These are phyloP conservation scores for Penicillium antarcticum DNA, from an alignment of 495 filamentous ascomycete genomes.

Conservation along the genomic window DNA sequence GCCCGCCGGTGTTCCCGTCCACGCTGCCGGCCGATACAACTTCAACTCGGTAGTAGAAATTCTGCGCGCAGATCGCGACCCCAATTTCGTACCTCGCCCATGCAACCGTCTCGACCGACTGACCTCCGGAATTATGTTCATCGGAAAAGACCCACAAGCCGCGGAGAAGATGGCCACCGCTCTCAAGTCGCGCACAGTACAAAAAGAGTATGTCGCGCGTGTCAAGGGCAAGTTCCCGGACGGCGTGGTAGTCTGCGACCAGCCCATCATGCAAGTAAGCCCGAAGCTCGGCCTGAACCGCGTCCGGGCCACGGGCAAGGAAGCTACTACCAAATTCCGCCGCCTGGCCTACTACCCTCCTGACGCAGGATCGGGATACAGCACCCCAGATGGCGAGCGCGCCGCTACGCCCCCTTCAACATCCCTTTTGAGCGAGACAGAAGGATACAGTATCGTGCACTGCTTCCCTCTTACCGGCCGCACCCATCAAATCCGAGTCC, in stretches of 20 bases:
- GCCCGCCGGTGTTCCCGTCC: constrained; percentile 89
- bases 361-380: constrained; percentile 10
- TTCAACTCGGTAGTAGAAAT: constrained; percentile 94
- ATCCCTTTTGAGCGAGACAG: constrained; percentile 23
- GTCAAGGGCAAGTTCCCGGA: constrained; percentile 88
- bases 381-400: constrained; percentile 27
- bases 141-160: constrained; percentile 76
- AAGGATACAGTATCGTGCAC: constrained; percentile 91
- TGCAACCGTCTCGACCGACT: constrained; percentile 93
- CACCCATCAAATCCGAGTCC: constrained; percentile 93
- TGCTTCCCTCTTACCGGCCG: constrained; percentile 90
- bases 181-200: constrained; percentile 70
- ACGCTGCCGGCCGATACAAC: constrained; percentile 91
- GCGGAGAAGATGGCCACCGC: constrained; percentile 72
- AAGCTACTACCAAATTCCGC: constrained; percentile 85
- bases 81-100: constrained; percentile 70
- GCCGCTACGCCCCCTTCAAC: constrained; percentile 26
- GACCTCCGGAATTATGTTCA: constrained; percentile 96
- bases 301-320: constrained; percentile 87
- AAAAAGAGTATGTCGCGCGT: constrained; percentile 91
- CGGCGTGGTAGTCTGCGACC: constrained; percentile 78
- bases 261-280: constrained; percentile 90
- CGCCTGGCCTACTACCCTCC: constrained; percentile 82
- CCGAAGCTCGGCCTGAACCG: constrained; percentile 93
- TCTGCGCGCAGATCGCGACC: constrained; percentile 71